These are phyloP conservation scores for Botrytis aclada DNA, from an alignment of 2,329 filamentous ascomycete species.

Conservation along the genomic window DNA sequence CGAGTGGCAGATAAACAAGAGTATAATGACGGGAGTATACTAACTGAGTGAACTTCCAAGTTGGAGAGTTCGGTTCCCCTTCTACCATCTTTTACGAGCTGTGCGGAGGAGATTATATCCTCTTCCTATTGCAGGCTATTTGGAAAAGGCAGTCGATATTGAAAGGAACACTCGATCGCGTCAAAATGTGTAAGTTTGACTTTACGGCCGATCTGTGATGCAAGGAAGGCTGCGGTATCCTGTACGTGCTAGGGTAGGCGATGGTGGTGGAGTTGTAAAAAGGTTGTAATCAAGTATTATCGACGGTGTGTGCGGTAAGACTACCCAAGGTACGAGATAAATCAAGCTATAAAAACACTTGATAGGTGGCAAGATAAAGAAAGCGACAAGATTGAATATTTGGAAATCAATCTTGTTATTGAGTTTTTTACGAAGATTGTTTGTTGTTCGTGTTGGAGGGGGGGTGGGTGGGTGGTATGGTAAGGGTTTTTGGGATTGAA, in stretches of 20 bases:
- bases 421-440: not conserved
- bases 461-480: not conserved
- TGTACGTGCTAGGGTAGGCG: slow-evolving; percentile 28
- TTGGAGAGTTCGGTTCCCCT: slow-evolving; percentile 88
- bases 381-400: slow-evolving; percentile 7
- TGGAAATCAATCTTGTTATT: not conserved
- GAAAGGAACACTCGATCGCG: slow-evolving; percentile 28
- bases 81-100: slow-evolving; percentile 78
- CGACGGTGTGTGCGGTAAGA: slow-evolving; percentile 19
- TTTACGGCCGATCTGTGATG: slow-evolving; percentile 20
- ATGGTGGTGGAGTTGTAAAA: slow-evolving; percentile 5
- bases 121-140: slow-evolving; percentile 28
- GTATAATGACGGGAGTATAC: slow-evolving; percentile 24
- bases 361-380: not conserved
- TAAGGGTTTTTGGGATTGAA: not conserved
- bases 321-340: not conserved
- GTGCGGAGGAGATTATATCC: slow-evolving; percentile 34
- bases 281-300: slow-evolving; percentile 18
- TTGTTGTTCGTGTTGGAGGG: not conserved
- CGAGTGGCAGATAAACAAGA: slow-evolving; percentile 6
- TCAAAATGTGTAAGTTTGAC: slow-evolving; percentile 25
- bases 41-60: slow-evolving; percentile 98
- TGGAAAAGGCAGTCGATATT: slow-evolving; percentile 13
- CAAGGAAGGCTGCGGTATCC: slow-evolving; percentile 30
- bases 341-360: not conserved